Percentiles rank a stretch among this genome's conserved stretches.
These are phyloP conservation scores for Neurospora hispaniola DNA, from an alignment of 495 filamentous ascomycete species.

Conservation along the genomic window DNA sequence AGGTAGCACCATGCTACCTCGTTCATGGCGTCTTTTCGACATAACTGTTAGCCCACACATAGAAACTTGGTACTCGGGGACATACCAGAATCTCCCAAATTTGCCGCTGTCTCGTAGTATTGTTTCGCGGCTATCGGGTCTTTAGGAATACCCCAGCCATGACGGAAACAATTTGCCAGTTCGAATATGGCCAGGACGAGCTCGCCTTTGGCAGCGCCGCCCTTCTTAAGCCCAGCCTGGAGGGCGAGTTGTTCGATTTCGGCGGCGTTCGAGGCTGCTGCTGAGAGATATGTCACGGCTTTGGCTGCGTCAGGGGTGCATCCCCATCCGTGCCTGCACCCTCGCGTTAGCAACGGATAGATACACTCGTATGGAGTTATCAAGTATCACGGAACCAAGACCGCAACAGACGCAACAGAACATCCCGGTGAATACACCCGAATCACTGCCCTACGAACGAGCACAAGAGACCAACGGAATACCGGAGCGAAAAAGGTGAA, in stretches of 20 bases:
- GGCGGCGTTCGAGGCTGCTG: slow-evolving; percentile 86
- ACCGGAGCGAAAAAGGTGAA: background rate
- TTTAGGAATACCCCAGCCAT: slow-evolving; percentile 89
- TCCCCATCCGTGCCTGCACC: slow-evolving; percentile 83
- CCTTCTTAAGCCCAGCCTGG: slow-evolving; percentile 77
- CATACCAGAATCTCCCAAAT: slow-evolving; percentile 74
- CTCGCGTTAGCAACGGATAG: background rate
- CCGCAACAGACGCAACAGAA: background rate
- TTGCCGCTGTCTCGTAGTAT: slow-evolving; percentile 96
- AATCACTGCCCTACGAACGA: background rate
- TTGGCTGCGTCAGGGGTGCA: slow-evolving; percentile 57
- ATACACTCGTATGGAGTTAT: background rate
- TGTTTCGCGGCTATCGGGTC: slow-evolving; percentile 80
- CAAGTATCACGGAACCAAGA: background rate
- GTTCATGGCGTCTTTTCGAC: slow-evolving; percentile 77
- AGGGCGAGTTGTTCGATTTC: slow-evolving; percentile 75
- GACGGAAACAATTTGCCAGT: slow-evolving; percentile 86
- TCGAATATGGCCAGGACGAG: slow-evolving; percentile 97
- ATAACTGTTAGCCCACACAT: background rate
- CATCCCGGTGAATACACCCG: background rate
- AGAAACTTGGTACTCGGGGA: background rate
- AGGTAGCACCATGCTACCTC: slow-evolving; percentile 93
- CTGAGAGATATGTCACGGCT: slow-evolving; percentile 73
- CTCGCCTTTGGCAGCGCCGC: slow-evolving; percentile 91
- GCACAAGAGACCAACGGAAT: background rate